A percentile compares a stretch with the other conserved stretches of the same genome.
Evolutionary conservation across 768 basidiomycete species (phyloP).

Genomic region (Suillus paluster): DNA sequence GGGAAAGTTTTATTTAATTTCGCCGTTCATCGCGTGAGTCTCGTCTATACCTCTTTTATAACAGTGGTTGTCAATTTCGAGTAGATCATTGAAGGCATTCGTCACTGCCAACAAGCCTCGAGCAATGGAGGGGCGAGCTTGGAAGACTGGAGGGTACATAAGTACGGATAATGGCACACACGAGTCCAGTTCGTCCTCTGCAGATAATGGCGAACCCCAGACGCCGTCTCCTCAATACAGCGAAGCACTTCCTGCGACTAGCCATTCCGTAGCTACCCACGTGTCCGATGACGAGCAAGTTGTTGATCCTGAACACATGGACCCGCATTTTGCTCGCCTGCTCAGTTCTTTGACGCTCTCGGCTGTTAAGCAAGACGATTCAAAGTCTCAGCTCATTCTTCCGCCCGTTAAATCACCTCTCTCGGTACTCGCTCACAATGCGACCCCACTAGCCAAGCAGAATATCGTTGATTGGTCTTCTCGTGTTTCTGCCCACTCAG

Average conservation of each 20-base stretch:
- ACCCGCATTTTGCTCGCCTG: slow-evolving; percentile 74
- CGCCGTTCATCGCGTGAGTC: slow-evolving; percentile 87
- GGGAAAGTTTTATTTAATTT: slow-evolving; percentile 92
- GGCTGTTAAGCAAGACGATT: slow-evolving; percentile 37
- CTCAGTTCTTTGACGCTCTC: slow-evolving; percentile 67
- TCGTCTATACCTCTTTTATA: slow-evolving; percentile 5
- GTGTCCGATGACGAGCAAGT: slow-evolving; percentile 38
- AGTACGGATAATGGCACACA: slow-evolving; percentile 44
- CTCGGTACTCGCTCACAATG: slow-evolving; percentile 7
- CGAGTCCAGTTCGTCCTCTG: slow-evolving; percentile 72
- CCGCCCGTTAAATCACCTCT: slow-evolving; percentile 8
- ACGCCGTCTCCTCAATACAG: slow-evolving; percentile 67
- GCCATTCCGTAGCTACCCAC: slow-evolving; percentile 27
- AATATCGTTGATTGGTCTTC: slow-evolving; percentile 37
- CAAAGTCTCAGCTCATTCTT: slow-evolving; percentile 13
- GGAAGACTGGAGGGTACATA: slow-evolving; percentile 35
- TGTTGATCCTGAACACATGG: slow-evolving; percentile 43
- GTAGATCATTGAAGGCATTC: slow-evolving; percentile 58
- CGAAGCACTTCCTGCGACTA: slow-evolving; percentile 36
- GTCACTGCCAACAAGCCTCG: slow-evolving; percentile 67
- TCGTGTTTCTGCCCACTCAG: slow-evolving; percentile 29
- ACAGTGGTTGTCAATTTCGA: slow-evolving; percentile 9
- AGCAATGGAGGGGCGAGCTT: slow-evolving; percentile 36
- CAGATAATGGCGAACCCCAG: slow-evolving; percentile 62
- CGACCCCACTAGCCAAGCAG: slow-evolving; percentile 16